Evolutionary conservation across 2,329 filamentous ascomycete genomes (phyloP).

Genomic region (Diaporthe citriasiana): DNA sequence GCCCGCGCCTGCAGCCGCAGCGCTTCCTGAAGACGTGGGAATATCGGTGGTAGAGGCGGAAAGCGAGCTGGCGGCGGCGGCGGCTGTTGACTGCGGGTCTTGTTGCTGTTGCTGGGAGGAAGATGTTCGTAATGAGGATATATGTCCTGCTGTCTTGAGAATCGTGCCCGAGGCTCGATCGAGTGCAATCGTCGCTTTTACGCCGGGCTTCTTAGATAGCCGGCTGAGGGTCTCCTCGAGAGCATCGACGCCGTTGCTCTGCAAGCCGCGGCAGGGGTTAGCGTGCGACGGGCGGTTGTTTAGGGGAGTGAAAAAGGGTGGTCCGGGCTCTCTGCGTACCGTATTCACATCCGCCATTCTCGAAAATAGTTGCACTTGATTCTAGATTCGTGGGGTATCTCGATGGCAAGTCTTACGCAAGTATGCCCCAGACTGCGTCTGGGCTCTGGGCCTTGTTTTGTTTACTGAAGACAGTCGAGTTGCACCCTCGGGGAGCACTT

Average conservation of each 20-base stretch:
- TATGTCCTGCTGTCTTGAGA: conserved; percentile 79
- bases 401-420: conserved; percentile 1
- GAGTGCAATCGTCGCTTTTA: conserved; percentile 82
- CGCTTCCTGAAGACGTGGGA: conserved; percentile 51
- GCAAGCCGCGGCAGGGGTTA: conserved; percentile 40
- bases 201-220: conserved; percentile 82
- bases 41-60: conserved; percentile 31
- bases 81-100: conserved; percentile 36
- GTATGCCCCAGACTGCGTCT: background rate
- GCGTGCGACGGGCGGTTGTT: conserved; percentile 44
- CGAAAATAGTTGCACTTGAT: background rate
- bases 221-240: conserved; percentile 77
- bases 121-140: conserved; percentile 69
- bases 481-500: background rate
- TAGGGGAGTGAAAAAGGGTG: background rate
- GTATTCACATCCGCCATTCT: conserved; percentile 45
- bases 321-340: conserved; percentile 24
- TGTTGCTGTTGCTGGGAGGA: conserved; percentile 45
- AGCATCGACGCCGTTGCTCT: conserved; percentile 68
- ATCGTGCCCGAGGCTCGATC: conserved; percentile 80
- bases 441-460: conserved; percentile 19
- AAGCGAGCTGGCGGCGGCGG: conserved; percentile 49
- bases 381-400: background rate
- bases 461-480: conserved; percentile 3
- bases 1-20: conserved; percentile 56